Percentiles rank a stretch among this genome's conserved stretches.
Evolutionary conservation across 1,139 yeast species (phyloP).

Genomic region (Geotrichum macrosporum): DNA sequence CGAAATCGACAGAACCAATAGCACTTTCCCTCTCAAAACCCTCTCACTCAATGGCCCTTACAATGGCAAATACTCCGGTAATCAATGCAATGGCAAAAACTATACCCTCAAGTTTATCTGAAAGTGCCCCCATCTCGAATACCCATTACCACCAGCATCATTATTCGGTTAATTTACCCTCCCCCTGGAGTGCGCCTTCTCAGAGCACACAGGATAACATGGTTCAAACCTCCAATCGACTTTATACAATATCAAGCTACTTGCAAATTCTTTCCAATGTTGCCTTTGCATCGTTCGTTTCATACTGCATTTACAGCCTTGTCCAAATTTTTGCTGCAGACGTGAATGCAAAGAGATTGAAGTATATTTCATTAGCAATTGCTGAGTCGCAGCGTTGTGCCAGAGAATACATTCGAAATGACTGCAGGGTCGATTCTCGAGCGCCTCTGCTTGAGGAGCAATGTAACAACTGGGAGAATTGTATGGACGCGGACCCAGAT

Average conservation of each 20-base stretch:
- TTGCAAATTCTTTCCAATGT: slow-evolving; percentile 19
- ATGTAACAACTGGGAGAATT: slow-evolving; percentile 68
- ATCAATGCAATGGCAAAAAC: neutral
- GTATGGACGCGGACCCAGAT: slow-evolving; percentile 36
- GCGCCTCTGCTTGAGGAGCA: slow-evolving; percentile 67
- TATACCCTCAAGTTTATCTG: neutral
- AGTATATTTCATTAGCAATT: slow-evolving; percentile 5
- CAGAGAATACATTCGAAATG: slow-evolving; percentile 61
- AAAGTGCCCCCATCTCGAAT: neutral
- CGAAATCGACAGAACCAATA: neutral
- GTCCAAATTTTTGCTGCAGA: slow-evolving; percentile 7
- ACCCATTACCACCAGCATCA: slow-evolving; percentile 15
- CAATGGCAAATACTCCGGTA: neutral
- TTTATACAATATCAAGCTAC: slow-evolving; percentile 18
- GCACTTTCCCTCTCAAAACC: slow-evolving; percentile 1
- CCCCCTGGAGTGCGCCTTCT: slow-evolving; percentile 11
- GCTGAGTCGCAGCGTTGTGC: slow-evolving; percentile 44
- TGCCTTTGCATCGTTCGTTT: slow-evolving; percentile 16
- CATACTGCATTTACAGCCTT: slow-evolving; percentile 9
- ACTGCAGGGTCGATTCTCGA: slow-evolving; percentile 48
- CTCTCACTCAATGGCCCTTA: neutral
- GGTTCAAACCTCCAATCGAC: slow-evolving; percentile 4
- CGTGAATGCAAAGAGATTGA: slow-evolving; percentile 4
- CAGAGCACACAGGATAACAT: slow-evolving; percentile 1
- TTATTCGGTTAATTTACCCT: slow-evolving; percentile 12